Evolutionary conservation across 140 eudicot genomes (phyloP).

Genomic region (Erigeron philadelphicus): DNA sequence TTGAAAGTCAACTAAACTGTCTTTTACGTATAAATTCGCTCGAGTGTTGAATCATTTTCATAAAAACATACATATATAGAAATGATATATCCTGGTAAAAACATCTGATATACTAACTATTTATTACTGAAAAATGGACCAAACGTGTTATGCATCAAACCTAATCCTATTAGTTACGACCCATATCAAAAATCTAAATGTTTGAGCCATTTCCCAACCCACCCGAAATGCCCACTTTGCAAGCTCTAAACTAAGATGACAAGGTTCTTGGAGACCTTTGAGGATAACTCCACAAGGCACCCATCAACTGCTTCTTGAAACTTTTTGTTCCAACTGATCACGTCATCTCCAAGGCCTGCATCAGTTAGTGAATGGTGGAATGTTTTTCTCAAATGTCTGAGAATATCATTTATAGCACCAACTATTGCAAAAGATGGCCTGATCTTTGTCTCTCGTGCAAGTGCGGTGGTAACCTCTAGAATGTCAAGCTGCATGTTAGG

Average conservation of each 20-base stretch:
- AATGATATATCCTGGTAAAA: not conserved
- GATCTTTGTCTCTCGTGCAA: constrained; percentile 50
- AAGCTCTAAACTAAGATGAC: not conserved
- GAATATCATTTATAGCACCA: constrained; percentile 68
- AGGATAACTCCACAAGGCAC: constrained; percentile 70
- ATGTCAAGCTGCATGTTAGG: constrained; percentile 62
- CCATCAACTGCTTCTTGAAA: constrained; percentile 54
- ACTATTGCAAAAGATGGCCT: constrained; percentile 57
- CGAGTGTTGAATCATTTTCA: not conserved
- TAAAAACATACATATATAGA: not conserved
- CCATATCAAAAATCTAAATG: not conserved
- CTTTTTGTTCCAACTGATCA: constrained; percentile 41
- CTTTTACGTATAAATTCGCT: not conserved
- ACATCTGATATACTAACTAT: not conserved
- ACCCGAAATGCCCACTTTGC: not conserved
- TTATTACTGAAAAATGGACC: not conserved
- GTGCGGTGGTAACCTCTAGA: constrained; percentile 48
- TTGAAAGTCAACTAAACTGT: not conserved
- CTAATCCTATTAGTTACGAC: not conserved
- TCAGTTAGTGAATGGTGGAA: constrained; percentile 57
- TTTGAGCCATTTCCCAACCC: not conserved
- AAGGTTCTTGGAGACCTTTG: constrained; percentile 37
- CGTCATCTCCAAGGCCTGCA: constrained; percentile 50
- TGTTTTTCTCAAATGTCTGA: constrained; percentile 60
- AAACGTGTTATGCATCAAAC: not conserved